These are phyloP conservation scores for Chaetomium olivaceum DNA, from an alignment of 2,329 filamentous ascomycete species.

Conservation along the genomic window DNA sequence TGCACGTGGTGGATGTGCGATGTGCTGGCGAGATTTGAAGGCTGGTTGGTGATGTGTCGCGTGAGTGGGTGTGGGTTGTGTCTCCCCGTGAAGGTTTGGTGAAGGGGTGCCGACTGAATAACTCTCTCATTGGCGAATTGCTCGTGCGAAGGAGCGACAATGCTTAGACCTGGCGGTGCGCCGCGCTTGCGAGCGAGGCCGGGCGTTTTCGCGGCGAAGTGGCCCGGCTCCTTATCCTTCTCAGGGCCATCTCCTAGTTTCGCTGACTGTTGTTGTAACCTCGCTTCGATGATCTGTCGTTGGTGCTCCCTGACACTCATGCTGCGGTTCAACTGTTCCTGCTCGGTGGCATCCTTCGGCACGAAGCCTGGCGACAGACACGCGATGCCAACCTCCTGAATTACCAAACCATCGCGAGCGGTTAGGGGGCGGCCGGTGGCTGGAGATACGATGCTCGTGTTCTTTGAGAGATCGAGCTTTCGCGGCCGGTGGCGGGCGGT, in stretches of 20 bases:
- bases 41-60: conserved; percentile 76
- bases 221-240: conserved; percentile 53
- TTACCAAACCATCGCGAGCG: conserved; percentile 73
- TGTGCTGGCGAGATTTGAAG: conserved; percentile 77
- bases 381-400: conserved; percentile 90
- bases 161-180: conserved; percentile 85
- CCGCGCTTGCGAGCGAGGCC: conserved; percentile 73
- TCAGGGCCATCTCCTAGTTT: conserved; percentile 65
- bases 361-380: conserved; percentile 95
- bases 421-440: conserved; percentile 70
- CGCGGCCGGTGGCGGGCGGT: conserved; percentile 73
- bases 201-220: conserved; percentile 68
- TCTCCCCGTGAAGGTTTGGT: conserved; percentile 92
- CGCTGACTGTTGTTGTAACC: conserved; percentile 84
- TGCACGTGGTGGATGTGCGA: conserved; percentile 91
- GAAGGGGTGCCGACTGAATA: conserved; percentile 92
- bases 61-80: conserved; percentile 75
- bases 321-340: conserved; percentile 91
- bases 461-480: conserved; percentile 73
- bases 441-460: conserved; percentile 53
- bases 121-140: conserved; percentile 92
- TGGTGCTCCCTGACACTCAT: conserved; percentile 93
- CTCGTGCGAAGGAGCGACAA: conserved; percentile 89
- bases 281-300: conserved; percentile 88
- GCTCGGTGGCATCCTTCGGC: conserved; percentile 94